Conservation (phyloP, 78 protist species). For the Guillardia theta region DNA sequence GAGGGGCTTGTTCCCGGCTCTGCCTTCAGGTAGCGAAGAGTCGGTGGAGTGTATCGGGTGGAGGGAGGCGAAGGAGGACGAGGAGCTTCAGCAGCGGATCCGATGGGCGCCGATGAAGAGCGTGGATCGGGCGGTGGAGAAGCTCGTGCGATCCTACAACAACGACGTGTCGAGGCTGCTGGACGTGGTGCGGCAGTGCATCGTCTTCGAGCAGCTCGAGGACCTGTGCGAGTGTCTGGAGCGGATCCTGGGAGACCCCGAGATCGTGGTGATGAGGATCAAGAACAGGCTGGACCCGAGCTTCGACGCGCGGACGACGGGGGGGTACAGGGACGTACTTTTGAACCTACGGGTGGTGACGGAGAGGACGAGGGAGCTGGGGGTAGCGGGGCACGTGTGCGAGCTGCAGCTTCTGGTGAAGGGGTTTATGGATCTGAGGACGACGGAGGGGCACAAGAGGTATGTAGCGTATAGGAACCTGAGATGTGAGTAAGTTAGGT, state of each 20-base stretch:
- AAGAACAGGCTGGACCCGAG: not conserved
- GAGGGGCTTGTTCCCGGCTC: not conserved
- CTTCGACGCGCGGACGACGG: not conserved
- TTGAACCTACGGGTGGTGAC: not conserved
- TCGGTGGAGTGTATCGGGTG: not conserved
- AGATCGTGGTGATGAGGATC: not conserved
- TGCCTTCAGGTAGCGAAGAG: not conserved
- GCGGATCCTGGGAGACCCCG: not conserved
- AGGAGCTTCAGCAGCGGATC: not conserved
- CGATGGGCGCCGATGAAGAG: not conserved
- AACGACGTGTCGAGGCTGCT: not conserved
- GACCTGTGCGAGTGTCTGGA: not conserved
- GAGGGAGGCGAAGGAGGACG: not conserved
- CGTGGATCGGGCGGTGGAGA: not conserved
- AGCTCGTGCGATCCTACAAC: not conserved
- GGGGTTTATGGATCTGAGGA: not conserved
- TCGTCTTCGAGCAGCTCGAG: not conserved
- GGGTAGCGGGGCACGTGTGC: slow-evolving; percentile 8
- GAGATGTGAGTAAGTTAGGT: not conserved
- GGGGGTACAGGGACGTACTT: not conserved
- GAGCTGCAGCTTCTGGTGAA: not conserved
- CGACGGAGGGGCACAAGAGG: not conserved
- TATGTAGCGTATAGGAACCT: not conserved
- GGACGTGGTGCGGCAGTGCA: slow-evolving; percentile 1
- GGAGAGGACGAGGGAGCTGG: not conserved